Conservation (phyloP, 2,329 filamentous ascomycete genomes). For the Aspergillus ochraceus region DNA sequence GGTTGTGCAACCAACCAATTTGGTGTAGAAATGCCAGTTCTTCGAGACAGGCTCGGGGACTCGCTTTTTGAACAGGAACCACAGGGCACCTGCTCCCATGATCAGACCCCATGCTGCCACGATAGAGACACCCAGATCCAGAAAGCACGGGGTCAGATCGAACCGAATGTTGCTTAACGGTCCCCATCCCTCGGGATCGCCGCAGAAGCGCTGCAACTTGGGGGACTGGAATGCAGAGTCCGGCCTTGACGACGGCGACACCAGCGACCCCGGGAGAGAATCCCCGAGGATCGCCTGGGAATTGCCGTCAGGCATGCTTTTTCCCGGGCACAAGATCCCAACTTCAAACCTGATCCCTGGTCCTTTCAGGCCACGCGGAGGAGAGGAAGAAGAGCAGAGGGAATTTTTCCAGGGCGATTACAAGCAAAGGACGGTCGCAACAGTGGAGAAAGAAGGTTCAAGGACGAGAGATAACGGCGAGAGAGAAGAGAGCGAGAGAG, state of each 20-base stretch:
- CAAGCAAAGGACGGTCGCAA: background rate
- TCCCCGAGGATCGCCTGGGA: slow-evolving; percentile 36
- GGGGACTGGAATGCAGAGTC: slow-evolving; percentile 22
- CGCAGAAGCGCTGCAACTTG: slow-evolving; percentile 70
- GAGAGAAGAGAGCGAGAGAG: background rate
- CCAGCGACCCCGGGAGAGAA: slow-evolving; percentile 27
- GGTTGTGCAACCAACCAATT: slow-evolving; percentile 64
- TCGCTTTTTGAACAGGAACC: slow-evolving; percentile 73
- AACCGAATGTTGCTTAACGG: slow-evolving; percentile 83
- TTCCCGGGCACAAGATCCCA: slow-evolving; percentile 21
- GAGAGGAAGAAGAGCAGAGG: slow-evolving; percentile 12
- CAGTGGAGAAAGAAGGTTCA: background rate
- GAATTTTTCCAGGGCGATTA: slow-evolving; percentile 8
- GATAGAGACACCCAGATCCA: slow-evolving; percentile 81
- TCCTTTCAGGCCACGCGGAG: slow-evolving; percentile 16
- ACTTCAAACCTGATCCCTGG: slow-evolving; percentile 22
- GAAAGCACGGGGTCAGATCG: slow-evolving; percentile 96
- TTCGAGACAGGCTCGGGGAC: slow-evolving; percentile 68
- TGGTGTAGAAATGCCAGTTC: slow-evolving; percentile 90
- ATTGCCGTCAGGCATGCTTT: slow-evolving; percentile 37
- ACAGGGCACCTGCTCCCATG: slow-evolving; percentile 73
- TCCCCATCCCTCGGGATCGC: slow-evolving; percentile 92
- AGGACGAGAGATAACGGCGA: background rate
- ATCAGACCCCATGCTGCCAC: slow-evolving; percentile 79
- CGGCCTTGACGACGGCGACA: slow-evolving; percentile 25